Percentiles rank a stretch among this genome's conserved stretches.
Conservation (phyloP, 2,329 filamentous ascomycete species). For the Cladobotryum protrusum region DNA sequence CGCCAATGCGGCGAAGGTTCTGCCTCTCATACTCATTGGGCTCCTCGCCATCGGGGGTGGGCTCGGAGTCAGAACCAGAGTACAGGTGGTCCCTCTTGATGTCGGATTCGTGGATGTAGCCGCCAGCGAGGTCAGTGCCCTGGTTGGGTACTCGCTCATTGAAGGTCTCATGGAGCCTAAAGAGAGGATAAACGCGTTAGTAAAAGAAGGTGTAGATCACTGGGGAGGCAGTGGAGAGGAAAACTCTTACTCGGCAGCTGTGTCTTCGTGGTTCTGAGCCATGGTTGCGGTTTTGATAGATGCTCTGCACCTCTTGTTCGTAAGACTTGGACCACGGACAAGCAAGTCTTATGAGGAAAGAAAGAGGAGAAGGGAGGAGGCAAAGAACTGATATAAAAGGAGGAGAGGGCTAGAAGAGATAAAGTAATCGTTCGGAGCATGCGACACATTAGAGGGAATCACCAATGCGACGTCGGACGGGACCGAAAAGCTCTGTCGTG, state of each 20-base stretch:
- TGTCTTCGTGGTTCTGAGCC: background rate
- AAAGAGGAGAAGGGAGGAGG: background rate
- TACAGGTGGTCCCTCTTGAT: background rate
- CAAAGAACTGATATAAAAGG: background rate
- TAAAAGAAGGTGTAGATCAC: background rate
- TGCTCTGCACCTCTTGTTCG: background rate
- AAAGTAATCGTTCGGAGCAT: background rate
- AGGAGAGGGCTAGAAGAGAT: background rate
- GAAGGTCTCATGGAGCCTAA: background rate
- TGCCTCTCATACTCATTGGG: conserved; percentile 46
- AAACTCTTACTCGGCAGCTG: background rate
- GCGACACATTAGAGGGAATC: background rate
- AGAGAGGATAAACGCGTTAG: background rate
- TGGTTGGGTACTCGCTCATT: background rate
- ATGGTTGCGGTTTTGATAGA: background rate
- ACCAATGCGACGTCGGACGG: background rate
- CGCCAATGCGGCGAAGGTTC: conserved; percentile 46
- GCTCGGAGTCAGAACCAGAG: conserved; percentile 10
- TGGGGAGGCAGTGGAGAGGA: background rate
- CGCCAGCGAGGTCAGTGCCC: background rate
- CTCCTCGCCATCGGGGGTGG: conserved; percentile 42
- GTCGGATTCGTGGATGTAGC: background rate
- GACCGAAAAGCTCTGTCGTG: background rate
- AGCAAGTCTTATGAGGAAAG: background rate
- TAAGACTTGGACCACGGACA: background rate